phyloP scores from a whole-genome alignment of 2,329 filamentous ascomycete genomes.

The Talaromyces sp. region DNA sequence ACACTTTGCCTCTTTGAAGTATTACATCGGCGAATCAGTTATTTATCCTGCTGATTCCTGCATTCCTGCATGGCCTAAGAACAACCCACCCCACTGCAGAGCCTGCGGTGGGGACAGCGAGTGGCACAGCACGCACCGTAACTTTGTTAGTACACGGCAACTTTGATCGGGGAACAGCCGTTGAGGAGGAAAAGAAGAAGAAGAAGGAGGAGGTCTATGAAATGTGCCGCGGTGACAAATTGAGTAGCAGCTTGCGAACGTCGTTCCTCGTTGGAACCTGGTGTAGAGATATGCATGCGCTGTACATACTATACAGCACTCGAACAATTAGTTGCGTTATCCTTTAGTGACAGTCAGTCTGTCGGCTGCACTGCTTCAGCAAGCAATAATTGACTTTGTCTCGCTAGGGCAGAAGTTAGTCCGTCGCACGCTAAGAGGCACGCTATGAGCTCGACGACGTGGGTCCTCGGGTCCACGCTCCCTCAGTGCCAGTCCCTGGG shows the following conservation, averaged over 20 bases:
- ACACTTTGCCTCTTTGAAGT: background rate
- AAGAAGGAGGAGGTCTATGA: background rate
- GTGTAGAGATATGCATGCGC: background rate
- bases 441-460: constrained; percentile 1
- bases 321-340: background rate
- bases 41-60: background rate
- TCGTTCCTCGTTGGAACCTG: background rate
- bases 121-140: constrained; percentile 5
- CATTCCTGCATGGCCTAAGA: background rate
- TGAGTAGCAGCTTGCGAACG: background rate
- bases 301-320: background rate
- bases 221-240: background rate
- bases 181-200: background rate
- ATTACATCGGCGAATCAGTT: constrained; percentile 1
- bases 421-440: background rate
- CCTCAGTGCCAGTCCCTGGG: constrained; percentile 6
- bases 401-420: constrained; percentile 1
- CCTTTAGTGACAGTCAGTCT: background rate
- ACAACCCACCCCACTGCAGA: background rate
- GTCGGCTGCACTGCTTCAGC: background rate
- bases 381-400: constrained; percentile 2
- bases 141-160: background rate
- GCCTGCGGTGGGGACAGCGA: background rate
- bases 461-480: constrained; percentile 5
- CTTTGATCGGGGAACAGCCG: constrained; percentile 1